These are phyloP conservation scores for Hypomyces perniciosus DNA, from an alignment of 2,329 filamentous ascomycete species.

Conservation along the genomic window DNA sequence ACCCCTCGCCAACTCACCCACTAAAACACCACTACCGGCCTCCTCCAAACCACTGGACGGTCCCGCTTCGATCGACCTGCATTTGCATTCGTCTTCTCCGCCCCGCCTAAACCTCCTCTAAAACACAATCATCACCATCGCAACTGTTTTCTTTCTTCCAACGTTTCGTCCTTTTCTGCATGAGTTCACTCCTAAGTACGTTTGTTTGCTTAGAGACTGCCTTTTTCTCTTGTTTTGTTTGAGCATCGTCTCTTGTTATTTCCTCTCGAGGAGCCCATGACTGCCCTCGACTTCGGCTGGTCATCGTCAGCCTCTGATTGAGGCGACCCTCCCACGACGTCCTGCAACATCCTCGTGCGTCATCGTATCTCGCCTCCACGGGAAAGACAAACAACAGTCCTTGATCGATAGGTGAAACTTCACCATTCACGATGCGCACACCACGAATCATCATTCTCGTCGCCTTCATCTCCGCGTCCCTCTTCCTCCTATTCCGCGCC, in stretches of 20 bases:
- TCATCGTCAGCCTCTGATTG: slow-evolving; percentile 12
- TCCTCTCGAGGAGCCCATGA: slow-evolving; percentile 9
- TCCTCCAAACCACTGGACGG: no score
- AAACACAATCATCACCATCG: background rate
- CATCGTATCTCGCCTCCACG: background rate
- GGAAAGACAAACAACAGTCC: background rate
- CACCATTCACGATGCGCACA: slow-evolving; percentile 42
- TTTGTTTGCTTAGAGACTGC: background rate
- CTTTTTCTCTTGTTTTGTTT: background rate
- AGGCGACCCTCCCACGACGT: background rate
- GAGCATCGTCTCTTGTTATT: background rate
- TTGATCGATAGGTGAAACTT: no score
- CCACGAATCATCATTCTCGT: slow-evolving; percentile 49
- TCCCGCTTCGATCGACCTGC: no score
- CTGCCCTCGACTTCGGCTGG: slow-evolving; percentile 9
- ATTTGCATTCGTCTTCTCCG: no score
- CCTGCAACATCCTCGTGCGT: background rate
- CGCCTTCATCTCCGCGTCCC: slow-evolving; percentile 46
- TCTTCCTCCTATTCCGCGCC: slow-evolving; percentile 51
- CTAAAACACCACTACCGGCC: no score
- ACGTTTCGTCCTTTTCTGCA: no score
- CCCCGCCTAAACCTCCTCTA: no score
- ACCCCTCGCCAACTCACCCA: no score
- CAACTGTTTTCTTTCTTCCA: background rate
- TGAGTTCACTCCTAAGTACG: no score